Percentiles rank a stretch among this genome's conserved stretches.
Conservation (phyloP, 495 filamentous ascomycete genomes). For the Aspergillus ostianus region DNA sequence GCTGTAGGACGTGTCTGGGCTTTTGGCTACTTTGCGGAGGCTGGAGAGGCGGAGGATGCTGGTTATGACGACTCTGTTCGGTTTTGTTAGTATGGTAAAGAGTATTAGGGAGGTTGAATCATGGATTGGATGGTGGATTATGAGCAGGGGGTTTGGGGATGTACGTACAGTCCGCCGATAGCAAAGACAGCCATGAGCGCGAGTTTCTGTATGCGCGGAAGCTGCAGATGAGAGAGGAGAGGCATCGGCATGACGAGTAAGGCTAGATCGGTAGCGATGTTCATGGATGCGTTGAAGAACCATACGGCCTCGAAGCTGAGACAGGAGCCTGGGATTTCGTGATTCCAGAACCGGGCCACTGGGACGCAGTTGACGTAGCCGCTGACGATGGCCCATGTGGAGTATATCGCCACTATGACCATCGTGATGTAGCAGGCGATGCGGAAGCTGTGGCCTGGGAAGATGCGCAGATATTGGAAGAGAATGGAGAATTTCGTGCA, state of each 20-base stretch:
- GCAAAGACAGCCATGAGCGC: slow-evolving; percentile 54
- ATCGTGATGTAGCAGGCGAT: slow-evolving; percentile 33
- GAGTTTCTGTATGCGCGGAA: slow-evolving; percentile 50
- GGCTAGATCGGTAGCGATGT: slow-evolving; percentile 54
- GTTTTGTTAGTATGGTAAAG: neutral
- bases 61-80: slow-evolving; percentile 31
- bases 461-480: slow-evolving; percentile 50
- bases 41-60: slow-evolving; percentile 37
- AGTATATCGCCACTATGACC: slow-evolving; percentile 34
- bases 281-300: slow-evolving; percentile 55
- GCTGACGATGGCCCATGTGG: slow-evolving; percentile 38
- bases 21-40: slow-evolving; percentile 29
- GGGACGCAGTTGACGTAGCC: slow-evolving; percentile 56
- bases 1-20: slow-evolving; percentile 50
- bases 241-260: slow-evolving; percentile 58
- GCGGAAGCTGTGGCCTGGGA: slow-evolving; percentile 35
- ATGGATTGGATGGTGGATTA: slow-evolving; percentile 59
- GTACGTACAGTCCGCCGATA: slow-evolving; percentile 48
- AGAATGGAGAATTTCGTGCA: slow-evolving; percentile 49
- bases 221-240: slow-evolving; percentile 47
- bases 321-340: slow-evolving; percentile 47
- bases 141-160: slow-evolving; percentile 52
- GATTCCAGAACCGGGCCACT: slow-evolving; percentile 52
- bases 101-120: neutral
- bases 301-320: slow-evolving; percentile 45